Percentiles rank a stretch among this genome's conserved stretches.
Evolutionary conservation across 345 rosid species (phyloP).

Genomic region (Kandelia obovata): DNA sequence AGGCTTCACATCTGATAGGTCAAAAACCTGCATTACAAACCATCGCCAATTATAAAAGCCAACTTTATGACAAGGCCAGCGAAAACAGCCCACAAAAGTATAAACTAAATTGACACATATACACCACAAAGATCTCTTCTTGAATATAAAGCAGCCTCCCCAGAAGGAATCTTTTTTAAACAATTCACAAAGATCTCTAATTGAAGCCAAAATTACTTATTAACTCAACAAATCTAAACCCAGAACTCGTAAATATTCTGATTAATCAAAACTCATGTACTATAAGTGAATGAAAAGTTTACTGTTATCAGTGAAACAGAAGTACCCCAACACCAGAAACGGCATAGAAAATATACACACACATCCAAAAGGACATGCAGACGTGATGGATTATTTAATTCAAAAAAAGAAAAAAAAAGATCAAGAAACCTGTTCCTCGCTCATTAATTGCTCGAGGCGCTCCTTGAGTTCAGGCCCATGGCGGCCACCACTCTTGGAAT

Average conservation of each 20-base stretch:
- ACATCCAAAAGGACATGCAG: too few relatives aligned
- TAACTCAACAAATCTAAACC: too few relatives aligned
- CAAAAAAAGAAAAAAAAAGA: background rate
- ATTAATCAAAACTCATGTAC: too few relatives aligned
- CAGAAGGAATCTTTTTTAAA: conserved; percentile 6
- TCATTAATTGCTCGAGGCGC: conserved; percentile 69
- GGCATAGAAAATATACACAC: background rate
- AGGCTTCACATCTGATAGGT: conserved; percentile 75
- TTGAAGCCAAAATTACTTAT: too few relatives aligned
- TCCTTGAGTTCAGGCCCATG: conserved; percentile 70
- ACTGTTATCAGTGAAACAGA: background rate
- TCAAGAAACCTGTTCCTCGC: conserved; percentile 61
- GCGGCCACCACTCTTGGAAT: conserved; percentile 84
- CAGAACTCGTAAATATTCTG: too few relatives aligned
- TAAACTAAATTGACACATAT: background rate
- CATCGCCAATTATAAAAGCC: background rate
- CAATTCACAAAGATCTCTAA: too few relatives aligned
- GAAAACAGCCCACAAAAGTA: background rate
- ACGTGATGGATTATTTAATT: too few relatives aligned
- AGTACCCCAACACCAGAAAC: background rate
- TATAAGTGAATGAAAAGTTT: too few relatives aligned
- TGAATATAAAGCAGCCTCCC: conserved; percentile 4
- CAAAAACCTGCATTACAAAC: conserved; percentile 45
- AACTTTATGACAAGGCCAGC: background rate
- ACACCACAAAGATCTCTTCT: too few relatives aligned